Evolutionary conservation across 1,284 basidiomycete genomes (phyloP), one percentile per base, ranked within the genome.

Genomic region (Irpex sp.): DNA sequence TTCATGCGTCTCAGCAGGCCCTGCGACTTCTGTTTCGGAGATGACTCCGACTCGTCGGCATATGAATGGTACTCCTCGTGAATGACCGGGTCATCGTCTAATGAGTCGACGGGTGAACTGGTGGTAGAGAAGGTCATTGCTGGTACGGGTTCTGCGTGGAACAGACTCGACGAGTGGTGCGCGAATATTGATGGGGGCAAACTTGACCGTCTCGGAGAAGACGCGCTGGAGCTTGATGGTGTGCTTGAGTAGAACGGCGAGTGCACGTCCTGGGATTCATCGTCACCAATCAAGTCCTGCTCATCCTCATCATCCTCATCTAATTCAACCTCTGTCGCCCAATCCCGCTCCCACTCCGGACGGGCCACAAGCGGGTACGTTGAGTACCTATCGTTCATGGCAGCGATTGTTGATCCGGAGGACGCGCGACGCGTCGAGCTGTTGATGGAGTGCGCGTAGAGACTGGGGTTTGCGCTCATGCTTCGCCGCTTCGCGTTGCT

Each of bases 231-330:
- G 21, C 54, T 57, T 13, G 59, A 40, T 34, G 63, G 34, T 13
- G 63, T 61, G 55, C 44, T 26, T 11, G 68, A 62, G 67, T 70
- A 65, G 8, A 70, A 69, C 60, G 69, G 65, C 65, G 72, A 71
- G 40, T 68, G 71, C 38, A 64, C 66, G 61, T 69, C 71, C 57
- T 65, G 66, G 26, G 71, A 68, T 61, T 73, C 61, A 47, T 72
- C 69, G 57, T 65, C 48, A 6, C 13, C 48, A 19, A 51, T 17
- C 7, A 19, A 44, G 40, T 44, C 40, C 40, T 34, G 76, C 2
- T 75, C 75, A 48, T 75, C 74, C 7, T 71, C 74, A 52, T 77
- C 76, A 63, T 77, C 77, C 7, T 73, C 74, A 38, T 73, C 66
- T 60, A 67, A 71, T 67, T 69, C 65, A 9, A 58, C 54, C 59